phyloP scores from a whole-genome alignment of 352 stramenopile genomes.

The Blastocystis sp. region DNA sequence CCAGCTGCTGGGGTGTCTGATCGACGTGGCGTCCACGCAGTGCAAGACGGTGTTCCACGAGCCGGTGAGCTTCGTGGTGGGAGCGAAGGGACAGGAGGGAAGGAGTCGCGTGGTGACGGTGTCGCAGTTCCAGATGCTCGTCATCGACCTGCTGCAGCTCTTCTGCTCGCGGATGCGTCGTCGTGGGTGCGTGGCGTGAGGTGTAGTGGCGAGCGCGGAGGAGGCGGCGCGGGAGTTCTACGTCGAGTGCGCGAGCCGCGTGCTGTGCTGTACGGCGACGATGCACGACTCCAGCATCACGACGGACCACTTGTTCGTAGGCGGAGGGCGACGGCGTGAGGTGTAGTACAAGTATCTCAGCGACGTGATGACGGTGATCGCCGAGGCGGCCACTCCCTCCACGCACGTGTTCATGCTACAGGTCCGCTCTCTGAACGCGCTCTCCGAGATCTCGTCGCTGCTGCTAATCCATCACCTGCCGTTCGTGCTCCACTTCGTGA shows the following conservation, averaged over 20 bases:
- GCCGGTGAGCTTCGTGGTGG: background rate
- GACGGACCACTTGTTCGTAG: background rate
- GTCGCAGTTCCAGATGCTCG: conserved; percentile 21
- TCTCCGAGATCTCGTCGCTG: conserved; percentile 15
- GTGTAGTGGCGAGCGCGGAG: background rate
- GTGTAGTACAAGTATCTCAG: conserved; percentile 20
- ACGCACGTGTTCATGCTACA: background rate
- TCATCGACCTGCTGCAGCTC: conserved; percentile 41
- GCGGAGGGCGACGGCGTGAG: background rate
- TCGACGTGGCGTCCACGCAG: conserved; percentile 15
- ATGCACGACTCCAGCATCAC: conserved; percentile 3
- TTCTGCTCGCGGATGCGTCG: background rate
- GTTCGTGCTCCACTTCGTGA: conserved; percentile 27
- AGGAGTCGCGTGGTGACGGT: background rate
- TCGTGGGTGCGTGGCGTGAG: background rate
- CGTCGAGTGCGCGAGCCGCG: background rate
- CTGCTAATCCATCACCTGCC: conserved; percentile 42
- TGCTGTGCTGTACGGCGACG: background rate
- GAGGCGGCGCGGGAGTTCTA: background rate
- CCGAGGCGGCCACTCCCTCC: background rate
- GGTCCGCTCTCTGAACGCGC: background rate
- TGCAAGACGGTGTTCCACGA: background rate
- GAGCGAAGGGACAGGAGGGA: background rate
- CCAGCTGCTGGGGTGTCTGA: background rate
- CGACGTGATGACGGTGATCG: background rate